A percentile compares a stretch with the other conserved stretches of the same genome.
phyloP scores from a whole-genome alignment of 192 early-diverging fungal species.

The Umbelopsis isabellina region DNA sequence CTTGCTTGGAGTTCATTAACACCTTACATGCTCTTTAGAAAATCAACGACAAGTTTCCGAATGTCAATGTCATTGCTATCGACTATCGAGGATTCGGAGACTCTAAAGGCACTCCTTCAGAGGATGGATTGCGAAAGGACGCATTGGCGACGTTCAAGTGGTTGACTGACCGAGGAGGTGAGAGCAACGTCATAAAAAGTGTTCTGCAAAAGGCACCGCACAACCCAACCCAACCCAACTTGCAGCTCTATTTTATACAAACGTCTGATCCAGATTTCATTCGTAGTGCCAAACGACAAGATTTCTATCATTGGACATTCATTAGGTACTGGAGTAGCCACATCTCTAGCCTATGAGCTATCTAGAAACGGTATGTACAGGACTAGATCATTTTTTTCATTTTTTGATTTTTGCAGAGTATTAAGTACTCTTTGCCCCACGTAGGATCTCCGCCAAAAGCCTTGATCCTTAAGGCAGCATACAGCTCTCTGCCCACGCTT shows the following conservation, averaged over 20 bases:
- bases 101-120: conserved; percentile 39
- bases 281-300: conserved; percentile 28
- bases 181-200: background rate
- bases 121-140: conserved; percentile 34
- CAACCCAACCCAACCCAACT: background rate
- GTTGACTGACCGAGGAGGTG: conserved; percentile 32
- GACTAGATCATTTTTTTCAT: background rate
- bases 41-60: conserved; percentile 26
- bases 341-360: conserved; percentile 36
- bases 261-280: background rate
- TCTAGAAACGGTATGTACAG: conserved; percentile 19
- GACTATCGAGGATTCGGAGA: conserved; percentile 50
- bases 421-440: background rate
- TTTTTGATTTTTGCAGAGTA: no score
- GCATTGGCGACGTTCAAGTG: conserved; percentile 33
- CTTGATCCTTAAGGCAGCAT: conserved; percentile 41
- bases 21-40: conserved; percentile 1
- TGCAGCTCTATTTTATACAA: background rate
- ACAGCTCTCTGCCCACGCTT: conserved; percentile 37
- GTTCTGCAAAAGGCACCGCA: background rate
- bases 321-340: conserved; percentile 40
- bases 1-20: no score
- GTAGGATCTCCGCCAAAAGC: conserved; percentile 29
- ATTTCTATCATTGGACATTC: conserved; percentile 42
- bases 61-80: conserved; percentile 34